Evolutionary conservation across 805 yeast genomes (phyloP), one percentile per base, ranked within the genome.

Genomic region (Huiozyma naganishii): DNA sequence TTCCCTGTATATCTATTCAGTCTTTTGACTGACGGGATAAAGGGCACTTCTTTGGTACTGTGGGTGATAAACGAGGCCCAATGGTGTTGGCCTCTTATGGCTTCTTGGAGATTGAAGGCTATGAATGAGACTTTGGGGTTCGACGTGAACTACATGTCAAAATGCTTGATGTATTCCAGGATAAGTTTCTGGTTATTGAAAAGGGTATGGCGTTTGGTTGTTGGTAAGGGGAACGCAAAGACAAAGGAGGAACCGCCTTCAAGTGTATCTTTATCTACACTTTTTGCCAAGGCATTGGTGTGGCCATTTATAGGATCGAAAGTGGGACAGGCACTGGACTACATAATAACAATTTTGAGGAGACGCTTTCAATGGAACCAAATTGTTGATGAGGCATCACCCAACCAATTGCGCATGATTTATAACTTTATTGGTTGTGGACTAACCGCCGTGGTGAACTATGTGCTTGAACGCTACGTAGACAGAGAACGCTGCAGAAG

Each of bases 381-480:
- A 28, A 27, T 9, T 9, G 48, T 44, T 7, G 32, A 42, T 6
- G 23, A 17, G 23, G 40, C 40, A 5, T 45, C 58, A 1, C 55
- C 56, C 3, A 47, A 56, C 41, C 58, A 57, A 33, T 40, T 48
- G 12, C 46, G 40, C 13, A 52, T 56, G 57, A 39, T 49, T n/a
- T 55, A 50, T 34, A 57, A 50, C 39, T 45, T 61, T 30, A 11
- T 52, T 1, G 59, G 63, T n/a, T 54, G 55, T 39, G 57, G 55
- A 7, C 9, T 49, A 2, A 43, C 50, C 1, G 57, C 55, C 7
- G 12, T 57, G 1, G 44, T 46, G 7, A 49, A 52, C 13, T 52
- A 50, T 13, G 17, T 48, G 4, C 33, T 49, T 7, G 49, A 54
- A 28, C 37, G 45, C 6, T 47, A 32, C 23, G 8, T 12, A n/a